Percentiles rank a stretch among this genome's conserved stretches.
phyloP scores from a whole-genome alignment of 192 early-diverging fungal species.

The Glomus cerebriforme region DNA sequence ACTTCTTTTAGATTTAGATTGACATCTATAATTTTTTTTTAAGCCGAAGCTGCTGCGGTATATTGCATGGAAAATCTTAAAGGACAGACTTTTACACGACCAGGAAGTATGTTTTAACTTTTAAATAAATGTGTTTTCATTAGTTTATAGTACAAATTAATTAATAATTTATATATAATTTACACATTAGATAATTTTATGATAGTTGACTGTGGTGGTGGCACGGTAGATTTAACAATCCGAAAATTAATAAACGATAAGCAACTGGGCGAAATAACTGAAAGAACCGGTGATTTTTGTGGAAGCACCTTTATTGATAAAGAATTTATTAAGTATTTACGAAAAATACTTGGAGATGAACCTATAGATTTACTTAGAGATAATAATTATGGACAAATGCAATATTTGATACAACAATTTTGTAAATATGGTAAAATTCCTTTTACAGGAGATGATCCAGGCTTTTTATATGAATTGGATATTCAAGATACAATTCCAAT shows the following conservation, averaged over 20 bases:
- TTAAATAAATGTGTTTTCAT: background rate
- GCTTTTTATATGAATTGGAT: no score
- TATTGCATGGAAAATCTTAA: background rate
- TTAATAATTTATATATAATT: background rate
- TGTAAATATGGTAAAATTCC: background rate
- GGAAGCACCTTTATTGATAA: no score
- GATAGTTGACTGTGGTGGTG: conserved; percentile 61
- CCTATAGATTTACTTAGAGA: background rate
- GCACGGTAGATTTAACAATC: conserved; percentile 40
- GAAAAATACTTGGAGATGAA: background rate
- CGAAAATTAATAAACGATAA: no score
- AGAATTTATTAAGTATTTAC: background rate
- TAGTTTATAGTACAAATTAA: background rate
- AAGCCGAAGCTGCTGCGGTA: conserved; percentile 13
- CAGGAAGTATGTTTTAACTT: background rate
- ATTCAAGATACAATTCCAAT: background rate
- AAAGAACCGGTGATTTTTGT: conserved; percentile 6
- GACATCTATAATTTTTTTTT: background rate
- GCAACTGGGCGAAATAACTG: conserved; percentile 5
- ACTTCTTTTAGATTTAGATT: background rate
- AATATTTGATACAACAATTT: conserved; percentile 17
- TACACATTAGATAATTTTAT: conserved; percentile 46
- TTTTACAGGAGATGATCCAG: no score
- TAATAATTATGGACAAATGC: conserved; percentile 11
- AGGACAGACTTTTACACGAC: background rate